Conservation (phyloP, 1,284 basidiomycete species). For the Ganoderma sp. region DNA sequence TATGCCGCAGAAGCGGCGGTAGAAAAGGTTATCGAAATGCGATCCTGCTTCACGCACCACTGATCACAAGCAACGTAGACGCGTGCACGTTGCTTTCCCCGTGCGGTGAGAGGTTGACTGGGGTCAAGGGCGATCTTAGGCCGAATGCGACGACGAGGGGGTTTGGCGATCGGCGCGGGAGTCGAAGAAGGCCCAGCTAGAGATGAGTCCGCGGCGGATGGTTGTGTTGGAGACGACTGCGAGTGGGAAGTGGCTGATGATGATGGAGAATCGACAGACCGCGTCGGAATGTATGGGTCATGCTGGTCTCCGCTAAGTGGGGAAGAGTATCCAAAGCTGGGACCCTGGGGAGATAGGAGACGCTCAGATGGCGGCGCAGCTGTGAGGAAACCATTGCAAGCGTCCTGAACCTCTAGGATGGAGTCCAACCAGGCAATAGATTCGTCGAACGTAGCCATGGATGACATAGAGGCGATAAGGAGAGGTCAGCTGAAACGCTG, state of each 20-base stretch:
- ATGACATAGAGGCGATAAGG: neutral
- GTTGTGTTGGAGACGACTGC: slow-evolving; percentile 1
- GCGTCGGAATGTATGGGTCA: neutral
- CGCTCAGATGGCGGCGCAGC: neutral
- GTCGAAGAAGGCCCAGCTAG: slow-evolving; percentile 4
- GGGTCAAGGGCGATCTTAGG: slow-evolving; percentile 64
- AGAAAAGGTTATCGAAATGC: neutral
- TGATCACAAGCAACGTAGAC: slow-evolving; percentile 78
- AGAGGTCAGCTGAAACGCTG: neutral
- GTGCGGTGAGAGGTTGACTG: slow-evolving; percentile 74
- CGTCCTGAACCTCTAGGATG: neutral
- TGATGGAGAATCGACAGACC: neutral
- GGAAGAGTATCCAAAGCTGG: neutral
- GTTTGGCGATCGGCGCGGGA: neutral
- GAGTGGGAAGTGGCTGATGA: neutral
- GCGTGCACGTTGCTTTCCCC: slow-evolving; percentile 71
- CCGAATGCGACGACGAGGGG: slow-evolving; percentile 25
- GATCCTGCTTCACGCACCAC: slow-evolving; percentile 53
- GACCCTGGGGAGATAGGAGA: neutral
- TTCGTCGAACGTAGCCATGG: slow-evolving; percentile 1
- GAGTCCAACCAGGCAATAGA: slow-evolving; percentile 19
- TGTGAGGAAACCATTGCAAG: neutral
- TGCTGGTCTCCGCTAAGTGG: neutral
- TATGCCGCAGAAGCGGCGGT: neutral
- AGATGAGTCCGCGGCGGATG: neutral